These are phyloP conservation scores for Pezicula neosporulosa DNA, from an alignment of 2,329 filamentous ascomycete species.

Conservation along the genomic window DNA sequence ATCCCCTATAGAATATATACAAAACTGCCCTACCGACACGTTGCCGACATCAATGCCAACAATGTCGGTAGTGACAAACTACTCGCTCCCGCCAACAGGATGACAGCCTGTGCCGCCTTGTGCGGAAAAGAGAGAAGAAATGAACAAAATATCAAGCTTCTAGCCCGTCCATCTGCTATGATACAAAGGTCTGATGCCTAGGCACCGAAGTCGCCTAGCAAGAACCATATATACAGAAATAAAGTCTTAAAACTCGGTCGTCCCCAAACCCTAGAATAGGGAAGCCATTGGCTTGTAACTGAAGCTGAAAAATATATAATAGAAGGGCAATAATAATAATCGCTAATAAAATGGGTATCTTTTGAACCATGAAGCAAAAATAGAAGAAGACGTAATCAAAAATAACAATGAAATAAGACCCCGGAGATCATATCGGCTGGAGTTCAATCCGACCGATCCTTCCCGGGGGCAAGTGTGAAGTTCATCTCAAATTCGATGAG, in stretches of 20 bases:
- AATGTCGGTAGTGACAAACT: neutral
- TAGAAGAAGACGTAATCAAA: slow-evolving; percentile 9
- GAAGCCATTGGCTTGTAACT: neutral
- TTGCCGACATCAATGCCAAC: neutral
- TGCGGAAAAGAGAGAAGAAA: neutral
- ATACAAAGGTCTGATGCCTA: slow-evolving; percentile 1
- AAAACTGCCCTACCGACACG: no score
- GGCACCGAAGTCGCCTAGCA: neutral
- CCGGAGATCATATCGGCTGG: neutral
- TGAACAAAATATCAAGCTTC: neutral
- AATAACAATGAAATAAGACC: slow-evolving; percentile 1
- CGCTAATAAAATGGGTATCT: slow-evolving; percentile 19
- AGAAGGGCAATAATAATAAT: slow-evolving; percentile 5
- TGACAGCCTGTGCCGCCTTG: no score
- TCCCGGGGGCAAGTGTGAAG: neutral
- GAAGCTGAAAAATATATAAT: neutral
- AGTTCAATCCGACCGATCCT: neutral
- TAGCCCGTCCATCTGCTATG: slow-evolving; percentile 2
- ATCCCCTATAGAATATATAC: no score
- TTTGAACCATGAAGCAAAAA: slow-evolving; percentile 15
- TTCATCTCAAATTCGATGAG: slow-evolving; percentile 9
- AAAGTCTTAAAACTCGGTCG: neutral
- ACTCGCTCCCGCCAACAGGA: neutral
- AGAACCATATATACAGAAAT: slow-evolving; percentile 1
- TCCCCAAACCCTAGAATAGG: neutral